Percentiles rank a stretch among this genome's conserved stretches.
These are phyloP conservation scores for Nyctanthes arbortristis DNA, from an alignment of 257 asterid species.

Conservation along the genomic window DNA sequence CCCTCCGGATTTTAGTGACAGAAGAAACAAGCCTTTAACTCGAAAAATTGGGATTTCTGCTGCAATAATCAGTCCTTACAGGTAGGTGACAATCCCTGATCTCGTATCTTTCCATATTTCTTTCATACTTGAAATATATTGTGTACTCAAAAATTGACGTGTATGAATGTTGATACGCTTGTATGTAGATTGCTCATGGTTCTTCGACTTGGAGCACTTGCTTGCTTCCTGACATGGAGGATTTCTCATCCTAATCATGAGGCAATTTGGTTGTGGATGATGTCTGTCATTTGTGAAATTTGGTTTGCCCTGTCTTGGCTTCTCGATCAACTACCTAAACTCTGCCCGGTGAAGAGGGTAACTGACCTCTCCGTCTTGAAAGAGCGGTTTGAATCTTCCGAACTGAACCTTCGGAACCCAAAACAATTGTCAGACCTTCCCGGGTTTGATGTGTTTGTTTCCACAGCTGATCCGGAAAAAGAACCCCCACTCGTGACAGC, in stretches of 20 bases:
- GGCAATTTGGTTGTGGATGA: constrained; percentile 87
- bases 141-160: constrained; percentile 1
- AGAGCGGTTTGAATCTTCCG: constrained; percentile 74
- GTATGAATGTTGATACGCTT: background rate
- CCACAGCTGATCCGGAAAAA: constrained; percentile 84
- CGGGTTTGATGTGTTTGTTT: constrained; percentile 79
- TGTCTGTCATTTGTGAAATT: constrained; percentile 85
- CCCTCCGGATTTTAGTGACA: constrained; percentile 76
- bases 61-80: constrained; percentile 86
- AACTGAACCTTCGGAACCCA: constrained; percentile 74
- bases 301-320: constrained; percentile 96
- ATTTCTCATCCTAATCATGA: constrained; percentile 80
- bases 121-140: background rate
- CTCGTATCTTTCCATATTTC: background rate
- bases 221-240: constrained; percentile 82
- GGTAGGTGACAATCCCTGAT: constrained; percentile 49
- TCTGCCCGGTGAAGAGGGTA: constrained; percentile 80
- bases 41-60: constrained; percentile 82
- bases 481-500: constrained; percentile 94
- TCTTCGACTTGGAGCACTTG: constrained; percentile 74
- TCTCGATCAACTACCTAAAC: constrained; percentile 88
- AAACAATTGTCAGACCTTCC: constrained; percentile 84
- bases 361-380: constrained; percentile 72
- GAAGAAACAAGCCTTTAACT: constrained; percentile 81
- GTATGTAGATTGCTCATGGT: constrained; percentile 68